Percentiles rank a stretch among this genome's conserved stretches.
phyloP scores from a whole-genome alignment of 179 eudicot species.

The Drosera spatulata region DNA sequence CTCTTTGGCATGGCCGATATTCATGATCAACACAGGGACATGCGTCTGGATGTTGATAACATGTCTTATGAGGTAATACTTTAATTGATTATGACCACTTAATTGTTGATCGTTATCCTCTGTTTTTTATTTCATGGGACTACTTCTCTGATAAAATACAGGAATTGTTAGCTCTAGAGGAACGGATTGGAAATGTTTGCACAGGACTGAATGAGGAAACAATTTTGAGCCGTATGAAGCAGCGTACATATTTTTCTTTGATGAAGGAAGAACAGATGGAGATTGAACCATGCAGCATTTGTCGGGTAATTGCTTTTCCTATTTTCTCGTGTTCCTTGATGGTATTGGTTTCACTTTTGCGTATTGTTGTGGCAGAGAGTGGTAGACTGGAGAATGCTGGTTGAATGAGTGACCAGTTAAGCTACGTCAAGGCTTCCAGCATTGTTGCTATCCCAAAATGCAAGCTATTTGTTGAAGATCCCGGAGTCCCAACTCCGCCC shows the following conservation, averaged over 20 bases:
- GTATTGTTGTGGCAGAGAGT: no score
- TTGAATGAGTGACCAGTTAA: no score
- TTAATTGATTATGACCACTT: background rate
- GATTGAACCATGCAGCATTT: slow-evolving; percentile 75
- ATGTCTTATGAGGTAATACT: slow-evolving; percentile 87
- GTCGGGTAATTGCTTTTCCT: slow-evolving; percentile 44
- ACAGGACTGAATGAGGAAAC: slow-evolving; percentile 73
- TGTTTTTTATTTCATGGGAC: background rate
- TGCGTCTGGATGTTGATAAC: slow-evolving; percentile 95
- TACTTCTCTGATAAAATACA: slow-evolving; percentile 6
- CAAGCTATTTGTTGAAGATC: no score
- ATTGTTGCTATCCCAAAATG: no score
- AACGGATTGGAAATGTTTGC: slow-evolving; percentile 78
- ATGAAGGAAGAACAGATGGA: slow-evolving; percentile 29
- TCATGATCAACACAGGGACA: slow-evolving; percentile 85
- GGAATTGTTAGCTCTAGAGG: slow-evolving; percentile 91
- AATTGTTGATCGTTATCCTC: background rate
- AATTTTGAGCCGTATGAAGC: slow-evolving; percentile 42
- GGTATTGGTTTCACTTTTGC: no score
- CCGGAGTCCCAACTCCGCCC: no score
- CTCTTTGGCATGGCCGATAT: slow-evolving; percentile 66
- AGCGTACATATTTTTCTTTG: slow-evolving; percentile 26
- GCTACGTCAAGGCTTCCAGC: no score
- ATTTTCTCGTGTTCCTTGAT: background rate
- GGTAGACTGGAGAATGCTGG: no score